phyloP scores from a whole-genome alignment of 257 asterid genomes.

The Solanum microdontum region DNA sequence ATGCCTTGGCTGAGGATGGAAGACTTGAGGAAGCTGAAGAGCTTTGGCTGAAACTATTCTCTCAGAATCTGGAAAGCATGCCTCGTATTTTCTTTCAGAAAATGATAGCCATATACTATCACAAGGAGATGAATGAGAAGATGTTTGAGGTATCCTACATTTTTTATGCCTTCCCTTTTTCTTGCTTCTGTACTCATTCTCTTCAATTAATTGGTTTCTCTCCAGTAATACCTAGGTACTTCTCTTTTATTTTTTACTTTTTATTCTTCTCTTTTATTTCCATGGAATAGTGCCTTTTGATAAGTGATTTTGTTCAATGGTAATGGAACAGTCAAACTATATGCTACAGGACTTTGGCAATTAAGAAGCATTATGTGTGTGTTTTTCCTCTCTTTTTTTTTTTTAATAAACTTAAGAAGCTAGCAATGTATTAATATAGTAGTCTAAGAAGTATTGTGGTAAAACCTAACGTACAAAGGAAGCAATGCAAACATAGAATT shows the following conservation, averaged over 20 bases:
- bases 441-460: not conserved
- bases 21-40: conserved; percentile 93
- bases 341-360: not conserved
- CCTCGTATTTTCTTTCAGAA: conserved; percentile 81
- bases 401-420: not conserved
- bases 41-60: conserved; percentile 66
- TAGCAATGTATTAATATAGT: not conserved
- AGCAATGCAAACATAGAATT: not conserved
- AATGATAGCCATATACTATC: conserved; percentile 66
- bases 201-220: not conserved
- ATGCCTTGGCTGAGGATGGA: conserved; percentile 82
- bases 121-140: conserved; percentile 65
- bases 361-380: not conserved
- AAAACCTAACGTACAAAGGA: not conserved
- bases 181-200: not conserved
- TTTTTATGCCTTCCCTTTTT: not conserved
- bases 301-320: not conserved
- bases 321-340: not conserved
- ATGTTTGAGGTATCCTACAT: conserved; percentile 65
- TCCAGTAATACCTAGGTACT: not conserved
- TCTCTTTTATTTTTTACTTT: not conserved
- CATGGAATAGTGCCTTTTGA: not conserved
- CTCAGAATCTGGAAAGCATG: conserved; percentile 74
- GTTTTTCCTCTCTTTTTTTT: not conserved
- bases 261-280: not conserved